A percentile compares a stretch with the other conserved stretches of the same genome.
Evolutionary conservation across 2,329 filamentous ascomycete species (phyloP).

Genomic region (Colletotrichum endophyticum): DNA sequence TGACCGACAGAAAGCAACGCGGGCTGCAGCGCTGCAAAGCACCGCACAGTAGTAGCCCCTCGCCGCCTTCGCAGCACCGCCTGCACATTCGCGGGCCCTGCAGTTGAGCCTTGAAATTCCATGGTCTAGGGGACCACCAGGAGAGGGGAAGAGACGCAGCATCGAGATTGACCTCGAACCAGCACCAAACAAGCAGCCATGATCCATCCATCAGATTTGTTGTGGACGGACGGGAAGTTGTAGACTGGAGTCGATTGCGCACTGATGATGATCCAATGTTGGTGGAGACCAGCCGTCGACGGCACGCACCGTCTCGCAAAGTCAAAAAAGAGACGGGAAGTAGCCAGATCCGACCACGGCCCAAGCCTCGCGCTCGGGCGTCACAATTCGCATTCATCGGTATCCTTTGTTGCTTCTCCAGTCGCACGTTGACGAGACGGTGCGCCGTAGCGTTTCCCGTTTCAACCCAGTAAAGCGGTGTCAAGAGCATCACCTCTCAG

Average conservation of each 20-base stretch:
- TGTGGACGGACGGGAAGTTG: neutral
- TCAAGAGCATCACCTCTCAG: neutral
- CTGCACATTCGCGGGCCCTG: neutral
- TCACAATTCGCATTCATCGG: neutral
- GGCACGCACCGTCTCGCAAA: conserved; percentile 20
- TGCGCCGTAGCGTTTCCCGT: neutral
- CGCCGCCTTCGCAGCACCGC: neutral
- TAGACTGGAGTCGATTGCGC: neutral
- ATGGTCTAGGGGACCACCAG: neutral
- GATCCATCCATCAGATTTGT: neutral
- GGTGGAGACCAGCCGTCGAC: conserved; percentile 13
- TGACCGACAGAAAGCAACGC: neutral
- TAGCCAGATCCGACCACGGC: conserved; percentile 8
- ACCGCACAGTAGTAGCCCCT: neutral
- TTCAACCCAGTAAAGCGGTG: neutral
- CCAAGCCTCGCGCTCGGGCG: conserved; percentile 4
- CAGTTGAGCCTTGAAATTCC: neutral
- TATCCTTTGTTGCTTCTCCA: neutral
- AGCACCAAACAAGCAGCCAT: neutral
- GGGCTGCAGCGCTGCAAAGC: neutral
- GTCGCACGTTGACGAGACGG: neutral
- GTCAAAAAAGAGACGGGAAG: conserved; percentile 13
- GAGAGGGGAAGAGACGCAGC: neutral
- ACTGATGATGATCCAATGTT: conserved; percentile 8
- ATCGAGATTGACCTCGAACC: neutral